Evolutionary conservation across 2,329 filamentous ascomycete genomes (phyloP).

Genomic region (Hymenoscyphus salicellus): DNA sequence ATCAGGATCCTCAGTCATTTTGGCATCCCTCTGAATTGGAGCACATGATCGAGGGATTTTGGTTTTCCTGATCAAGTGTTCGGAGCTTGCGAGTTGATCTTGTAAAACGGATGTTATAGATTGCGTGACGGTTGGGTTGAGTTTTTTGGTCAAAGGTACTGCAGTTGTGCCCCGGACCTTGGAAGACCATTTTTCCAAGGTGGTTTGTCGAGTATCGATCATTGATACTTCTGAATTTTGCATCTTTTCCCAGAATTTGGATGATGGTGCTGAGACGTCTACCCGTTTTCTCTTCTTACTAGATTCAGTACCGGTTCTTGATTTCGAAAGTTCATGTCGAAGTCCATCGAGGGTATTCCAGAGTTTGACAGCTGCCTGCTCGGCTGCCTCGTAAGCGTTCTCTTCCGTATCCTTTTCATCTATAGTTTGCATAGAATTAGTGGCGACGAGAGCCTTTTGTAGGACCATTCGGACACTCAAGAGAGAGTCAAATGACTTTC

Average conservation of each 20-base stretch:
- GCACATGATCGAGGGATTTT: slow-evolving; percentile 73
- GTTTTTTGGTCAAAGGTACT: slow-evolving; percentile 54
- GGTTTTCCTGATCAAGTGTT: slow-evolving; percentile 68
- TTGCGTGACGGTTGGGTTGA: slow-evolving; percentile 52
- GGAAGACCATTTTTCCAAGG: slow-evolving; percentile 85
- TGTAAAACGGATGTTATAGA: slow-evolving; percentile 65
- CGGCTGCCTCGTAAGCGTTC: slow-evolving; percentile 65
- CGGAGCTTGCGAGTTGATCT: slow-evolving; percentile 63
- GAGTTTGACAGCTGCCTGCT: slow-evolving; percentile 79
- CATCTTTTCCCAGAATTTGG: slow-evolving; percentile 72
- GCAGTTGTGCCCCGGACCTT: slow-evolving; percentile 67
- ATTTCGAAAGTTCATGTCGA: slow-evolving; percentile 56
- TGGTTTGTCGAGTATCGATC: slow-evolving; percentile 61
- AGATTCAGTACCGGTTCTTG: slow-evolving; percentile 42
- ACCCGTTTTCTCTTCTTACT: slow-evolving; percentile 63
- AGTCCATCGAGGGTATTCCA: slow-evolving; percentile 77
- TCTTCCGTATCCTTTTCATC: slow-evolving; percentile 42
- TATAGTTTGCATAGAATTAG: slow-evolving; percentile 65
- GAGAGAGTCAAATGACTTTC: slow-evolving; percentile 80
- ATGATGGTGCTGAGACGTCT: slow-evolving; percentile 54
- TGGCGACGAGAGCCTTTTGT: slow-evolving; percentile 82
- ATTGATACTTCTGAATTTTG: slow-evolving; percentile 60
- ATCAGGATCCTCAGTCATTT: slow-evolving; percentile 54
- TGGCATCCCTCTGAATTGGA: slow-evolving; percentile 61
- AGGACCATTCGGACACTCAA: slow-evolving; percentile 88